These are phyloP conservation scores for Cryomyces minteri DNA, from an alignment of 495 filamentous ascomycete species.

Conservation along the genomic window DNA sequence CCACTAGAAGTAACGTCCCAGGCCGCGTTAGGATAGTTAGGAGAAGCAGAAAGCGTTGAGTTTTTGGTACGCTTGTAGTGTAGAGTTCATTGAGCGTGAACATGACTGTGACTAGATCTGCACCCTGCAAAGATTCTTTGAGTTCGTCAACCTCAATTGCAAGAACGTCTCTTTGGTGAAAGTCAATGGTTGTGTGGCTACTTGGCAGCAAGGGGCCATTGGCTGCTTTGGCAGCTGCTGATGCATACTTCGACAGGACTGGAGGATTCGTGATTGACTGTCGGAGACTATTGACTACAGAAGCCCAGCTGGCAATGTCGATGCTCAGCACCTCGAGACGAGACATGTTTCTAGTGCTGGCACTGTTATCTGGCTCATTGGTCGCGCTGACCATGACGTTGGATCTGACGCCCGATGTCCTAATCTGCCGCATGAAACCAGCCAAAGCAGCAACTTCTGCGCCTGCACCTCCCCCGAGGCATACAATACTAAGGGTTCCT, in stretches of 20 bases:
- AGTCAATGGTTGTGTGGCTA: conserved; percentile 25
- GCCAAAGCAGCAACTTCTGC: conserved; percentile 69
- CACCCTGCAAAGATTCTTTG: conserved; percentile 6
- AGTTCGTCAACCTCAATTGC: conserved; percentile 21
- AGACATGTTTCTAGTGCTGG: too few species aligned
- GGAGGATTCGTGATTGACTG: conserved; percentile 26
- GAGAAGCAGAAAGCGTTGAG: conserved; percentile 53
- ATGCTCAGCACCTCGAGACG: conserved; percentile 16
- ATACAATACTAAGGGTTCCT: conserved; percentile 30
- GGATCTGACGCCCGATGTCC: neutral
- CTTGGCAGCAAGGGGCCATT: conserved; percentile 23
- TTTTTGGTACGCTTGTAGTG: conserved; percentile 47
- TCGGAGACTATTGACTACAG: conserved; percentile 36
- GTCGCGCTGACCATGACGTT: neutral
- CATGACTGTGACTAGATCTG: conserved; percentile 55
- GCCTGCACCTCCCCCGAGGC: conserved; percentile 71
- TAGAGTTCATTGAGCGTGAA: conserved; percentile 98
- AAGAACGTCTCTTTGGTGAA: conserved; percentile 47
- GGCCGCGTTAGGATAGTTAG: conserved; percentile 34
- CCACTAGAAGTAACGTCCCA: conserved; percentile 58
- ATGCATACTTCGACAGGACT: conserved; percentile 34
- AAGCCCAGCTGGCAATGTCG: conserved; percentile 64
- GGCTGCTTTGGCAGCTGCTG: conserved; percentile 26
- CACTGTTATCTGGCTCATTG: neutral
- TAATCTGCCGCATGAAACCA: conserved; percentile 29